A percentile compares a stretch with the other conserved stretches of the same genome.
Conservation (phyloP, 176 grass and related monocot species). For the Rhipidocladum racemiflorum region DNA sequence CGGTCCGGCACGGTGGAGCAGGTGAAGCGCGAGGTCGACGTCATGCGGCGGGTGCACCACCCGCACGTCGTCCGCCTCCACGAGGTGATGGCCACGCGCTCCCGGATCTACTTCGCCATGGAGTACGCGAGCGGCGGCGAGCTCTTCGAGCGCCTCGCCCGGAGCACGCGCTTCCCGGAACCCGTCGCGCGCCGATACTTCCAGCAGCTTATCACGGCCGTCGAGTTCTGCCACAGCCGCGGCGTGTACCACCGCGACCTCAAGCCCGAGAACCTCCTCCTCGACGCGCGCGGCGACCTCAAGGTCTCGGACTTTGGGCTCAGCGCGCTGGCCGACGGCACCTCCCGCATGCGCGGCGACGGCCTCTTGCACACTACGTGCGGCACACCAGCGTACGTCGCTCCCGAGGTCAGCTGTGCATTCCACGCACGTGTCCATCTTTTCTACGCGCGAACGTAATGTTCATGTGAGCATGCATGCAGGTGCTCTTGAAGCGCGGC, state of each 20-base stretch:
- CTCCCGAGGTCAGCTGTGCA: conserved; percentile 48
- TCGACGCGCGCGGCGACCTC: conserved; percentile 74
- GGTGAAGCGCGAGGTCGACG: conserved; percentile 78
- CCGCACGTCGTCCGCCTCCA: conserved; percentile 70
- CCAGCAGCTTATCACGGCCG: conserved; percentile 71
- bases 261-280: conserved; percentile 95
- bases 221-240: conserved; percentile 84
- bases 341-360: conserved; percentile 44
- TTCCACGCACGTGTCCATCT: background rate
- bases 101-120: conserved; percentile 93
- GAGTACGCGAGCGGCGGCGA: conserved; percentile 86
- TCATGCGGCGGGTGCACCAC: conserved; percentile 72
- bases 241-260: conserved; percentile 96
- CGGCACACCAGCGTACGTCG: conserved; percentile 88
- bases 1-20: conserved; percentile 56
- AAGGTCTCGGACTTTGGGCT: conserved; percentile 94
- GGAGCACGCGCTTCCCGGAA: conserved; percentile 57
- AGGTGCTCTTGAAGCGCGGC: conserved; percentile 62
- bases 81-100: conserved; percentile 91
- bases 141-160: conserved; percentile 56
- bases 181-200: conserved; percentile 77
- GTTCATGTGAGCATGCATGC: background rate
- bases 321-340: conserved; percentile 43
- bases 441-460: background rate
- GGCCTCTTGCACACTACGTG: conserved; percentile 86